These are phyloP conservation scores for Apiospora hydei DNA, from an alignment of 2,329 filamentous ascomycete species.

Conservation along the genomic window DNA sequence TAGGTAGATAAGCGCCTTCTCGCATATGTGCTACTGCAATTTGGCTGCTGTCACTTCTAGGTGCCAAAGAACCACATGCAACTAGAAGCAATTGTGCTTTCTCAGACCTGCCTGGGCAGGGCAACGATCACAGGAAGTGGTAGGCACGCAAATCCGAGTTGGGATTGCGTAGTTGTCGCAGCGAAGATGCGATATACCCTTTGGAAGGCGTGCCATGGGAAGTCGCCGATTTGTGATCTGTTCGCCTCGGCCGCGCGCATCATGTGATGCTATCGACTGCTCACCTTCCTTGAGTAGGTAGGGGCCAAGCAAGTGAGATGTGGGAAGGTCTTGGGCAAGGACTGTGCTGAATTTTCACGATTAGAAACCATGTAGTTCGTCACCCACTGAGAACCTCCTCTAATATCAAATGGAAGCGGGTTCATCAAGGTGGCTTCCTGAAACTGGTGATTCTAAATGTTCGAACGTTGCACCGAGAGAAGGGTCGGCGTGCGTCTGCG, in stretches of 20 bases:
- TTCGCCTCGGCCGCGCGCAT: background rate
- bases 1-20: background rate
- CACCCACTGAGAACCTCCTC: background rate
- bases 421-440: background rate
- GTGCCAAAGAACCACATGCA: background rate
- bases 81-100: background rate
- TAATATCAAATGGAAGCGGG: background rate
- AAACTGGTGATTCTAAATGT: background rate
- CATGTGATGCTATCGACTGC: background rate
- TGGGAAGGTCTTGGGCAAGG: background rate
- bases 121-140: background rate
- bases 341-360: background rate
- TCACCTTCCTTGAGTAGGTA: background rate
- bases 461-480: background rate
- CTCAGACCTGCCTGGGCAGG: background rate
- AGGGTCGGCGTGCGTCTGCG: background rate
- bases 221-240: background rate
- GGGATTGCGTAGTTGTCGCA: background rate
- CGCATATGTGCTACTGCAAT: background rate
- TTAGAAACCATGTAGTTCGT: background rate
- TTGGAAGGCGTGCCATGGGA: background rate
- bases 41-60: background rate
- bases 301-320: background rate
- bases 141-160: background rate
- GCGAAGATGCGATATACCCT: background rate